Percentiles rank a stretch among this genome's conserved stretches.
Conservation (phyloP, 2,329 filamentous ascomycete genomes). For the Cladosporium sp. region DNA sequence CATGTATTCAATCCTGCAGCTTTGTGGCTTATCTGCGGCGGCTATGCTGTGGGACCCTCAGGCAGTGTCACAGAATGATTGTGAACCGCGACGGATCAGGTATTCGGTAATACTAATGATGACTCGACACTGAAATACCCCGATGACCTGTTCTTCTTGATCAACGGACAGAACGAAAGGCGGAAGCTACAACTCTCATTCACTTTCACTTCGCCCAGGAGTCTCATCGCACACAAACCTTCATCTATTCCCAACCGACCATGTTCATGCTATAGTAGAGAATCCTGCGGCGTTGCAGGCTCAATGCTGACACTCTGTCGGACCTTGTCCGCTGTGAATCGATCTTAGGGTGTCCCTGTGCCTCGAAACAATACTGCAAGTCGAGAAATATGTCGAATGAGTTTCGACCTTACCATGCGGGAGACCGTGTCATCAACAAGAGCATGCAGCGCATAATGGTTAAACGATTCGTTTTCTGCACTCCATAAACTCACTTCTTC, state of each 20-base stretch:
- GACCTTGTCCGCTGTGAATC: neutral
- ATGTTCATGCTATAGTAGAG: neutral
- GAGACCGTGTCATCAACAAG: neutral
- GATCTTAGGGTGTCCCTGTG: no score
- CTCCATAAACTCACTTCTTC: constrained; percentile 29
- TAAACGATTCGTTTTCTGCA: constrained; percentile 15
- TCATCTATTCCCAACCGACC: neutral
- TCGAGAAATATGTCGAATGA: neutral
- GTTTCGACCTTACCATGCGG: neutral
- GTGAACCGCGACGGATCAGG: neutral
- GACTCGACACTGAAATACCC: neutral
- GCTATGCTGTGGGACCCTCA: neutral
- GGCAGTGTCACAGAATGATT: neutral
- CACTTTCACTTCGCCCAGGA: neutral
- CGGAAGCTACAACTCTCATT: neutral
- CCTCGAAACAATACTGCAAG: neutral
- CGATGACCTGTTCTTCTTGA: neutral
- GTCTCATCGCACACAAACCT: neutral
- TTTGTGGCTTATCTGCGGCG: no score
- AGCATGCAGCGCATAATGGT: neutral
- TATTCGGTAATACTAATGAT: no score
- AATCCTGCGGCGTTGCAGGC: neutral
- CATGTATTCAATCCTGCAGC: no score
- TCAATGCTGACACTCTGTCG: neutral
- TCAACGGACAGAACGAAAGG: neutral